Percentiles rank a stretch among this genome's conserved stretches.
Conservation (phyloP, 2,329 filamentous ascomycete species). For the Aspergillus persii region DNA sequence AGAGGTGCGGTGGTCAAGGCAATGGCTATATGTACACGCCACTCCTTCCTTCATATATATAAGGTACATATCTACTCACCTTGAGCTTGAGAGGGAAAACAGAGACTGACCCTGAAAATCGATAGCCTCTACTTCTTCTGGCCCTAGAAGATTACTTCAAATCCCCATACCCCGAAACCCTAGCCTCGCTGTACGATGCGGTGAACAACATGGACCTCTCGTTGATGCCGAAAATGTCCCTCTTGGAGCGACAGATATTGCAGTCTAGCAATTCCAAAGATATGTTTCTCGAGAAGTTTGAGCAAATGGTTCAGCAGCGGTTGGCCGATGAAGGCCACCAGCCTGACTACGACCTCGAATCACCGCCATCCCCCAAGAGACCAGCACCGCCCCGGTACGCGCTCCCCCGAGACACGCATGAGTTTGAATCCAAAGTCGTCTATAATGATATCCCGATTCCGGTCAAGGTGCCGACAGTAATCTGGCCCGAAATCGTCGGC, state of each 20-base stretch:
- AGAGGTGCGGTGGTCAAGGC: conserved; percentile 94
- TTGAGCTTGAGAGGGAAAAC: not conserved
- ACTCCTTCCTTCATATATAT: conserved; percentile 98
- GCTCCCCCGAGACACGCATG: conserved; percentile 90
- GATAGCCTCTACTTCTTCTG: conserved; percentile 77
- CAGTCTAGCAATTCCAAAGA: conserved; percentile 93
- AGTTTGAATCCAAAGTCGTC: conserved; percentile 91
- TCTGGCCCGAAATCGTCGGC: conserved; percentile 92
- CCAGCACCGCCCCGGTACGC: conserved; percentile 63
- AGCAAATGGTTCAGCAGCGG: conserved; percentile 84
- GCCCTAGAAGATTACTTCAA: conserved; percentile 98
- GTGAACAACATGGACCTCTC: conserved; percentile 97
- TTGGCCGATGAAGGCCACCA: conserved; percentile 60
- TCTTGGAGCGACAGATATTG: conserved; percentile 79
- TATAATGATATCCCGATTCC: conserved; percentile 97
- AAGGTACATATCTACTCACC: conserved; percentile 60
- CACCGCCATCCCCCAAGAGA: conserved; percentile 52
- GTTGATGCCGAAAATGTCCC: conserved; percentile 79
- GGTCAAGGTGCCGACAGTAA: conserved; percentile 90
- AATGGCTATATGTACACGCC: conserved; percentile 97
- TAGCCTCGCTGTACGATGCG: conserved; percentile 83
- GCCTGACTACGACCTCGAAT: conserved; percentile 28
- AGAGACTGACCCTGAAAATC: conserved; percentile 12
- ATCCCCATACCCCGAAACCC: conserved; percentile 79
- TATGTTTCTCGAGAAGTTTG: conserved; percentile 96